These are phyloP conservation scores for Pseudocercospora vitis DNA, from an alignment of 2,329 filamentous ascomycete genomes.

Conservation along the genomic window DNA sequence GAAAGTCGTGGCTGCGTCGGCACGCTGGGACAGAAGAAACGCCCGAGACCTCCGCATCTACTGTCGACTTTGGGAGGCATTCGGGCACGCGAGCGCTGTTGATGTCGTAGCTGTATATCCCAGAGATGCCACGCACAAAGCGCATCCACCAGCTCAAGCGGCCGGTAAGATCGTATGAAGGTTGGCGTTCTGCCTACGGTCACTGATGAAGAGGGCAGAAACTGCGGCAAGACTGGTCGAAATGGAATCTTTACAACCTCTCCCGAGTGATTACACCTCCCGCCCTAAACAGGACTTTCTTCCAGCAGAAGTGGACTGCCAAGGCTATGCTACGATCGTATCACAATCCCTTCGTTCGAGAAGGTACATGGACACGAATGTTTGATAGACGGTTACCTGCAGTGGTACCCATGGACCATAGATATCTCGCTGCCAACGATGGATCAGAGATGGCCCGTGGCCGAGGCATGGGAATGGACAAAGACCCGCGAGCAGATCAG, in stretches of 20 bases:
- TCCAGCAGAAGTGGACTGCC: conserved; percentile 96
- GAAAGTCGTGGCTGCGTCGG: conserved; percentile 1
- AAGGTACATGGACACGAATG: conserved; percentile 91
- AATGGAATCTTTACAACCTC: conserved; percentile 76
- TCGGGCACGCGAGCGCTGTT: not conserved
- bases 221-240: conserved; percentile 95
- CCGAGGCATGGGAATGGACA: conserved; percentile 70
- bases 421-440: conserved; percentile 75
- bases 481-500: conserved; percentile 21
- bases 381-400: conserved; percentile 79
- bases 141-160: conserved; percentile 60
- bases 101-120: not conserved
- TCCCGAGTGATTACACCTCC: conserved; percentile 53
- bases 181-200: not conserved
- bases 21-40: not conserved
- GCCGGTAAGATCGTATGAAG: conserved; percentile 16
- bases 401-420: conserved; percentile 80
- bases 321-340: conserved; percentile 83
- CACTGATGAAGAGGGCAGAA: conserved; percentile 58
- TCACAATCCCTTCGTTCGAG: conserved; percentile 91
- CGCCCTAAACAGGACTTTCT: conserved; percentile 66
- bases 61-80: conserved; percentile 2
- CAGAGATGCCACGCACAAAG: conserved; percentile 50
- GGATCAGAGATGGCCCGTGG: conserved; percentile 81
- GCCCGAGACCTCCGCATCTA: conserved; percentile 6